Base-by-base conservation (phyloP, 495 filamentous ascomycete genomes). In the Daldinia concentrica region DNA sequence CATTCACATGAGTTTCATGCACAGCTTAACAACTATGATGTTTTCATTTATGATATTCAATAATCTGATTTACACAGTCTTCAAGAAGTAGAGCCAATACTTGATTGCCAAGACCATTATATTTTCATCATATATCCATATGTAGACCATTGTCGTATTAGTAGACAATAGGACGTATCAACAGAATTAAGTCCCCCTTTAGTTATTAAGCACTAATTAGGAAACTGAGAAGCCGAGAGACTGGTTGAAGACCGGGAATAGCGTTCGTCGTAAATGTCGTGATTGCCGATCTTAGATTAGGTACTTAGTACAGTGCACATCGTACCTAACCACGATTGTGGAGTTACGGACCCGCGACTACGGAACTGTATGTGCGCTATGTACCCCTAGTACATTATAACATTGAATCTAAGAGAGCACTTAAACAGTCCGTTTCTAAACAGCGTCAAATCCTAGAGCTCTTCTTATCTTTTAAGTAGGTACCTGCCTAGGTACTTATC, bases 1-100 rank as follows among this genome's bases (percentile, higher is more conserved):
- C n/a, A n/a, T 55, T 29, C 55, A 41, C 22, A 58, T 36, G 56
- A 65, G 17, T 34, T 43, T 61, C 17, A 22, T 43, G 48, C 56
- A 50, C 36, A 12, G 24, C 27, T 24, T 11, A 48, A 37, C 29
- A 22, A 17, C 39, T 1, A 22, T 24, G 29, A n/a, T 50, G 59
- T 29, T 37, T 19, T 29, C 55, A 61, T 51, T 30, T 17, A 41
- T 43, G 27, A 63, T 54, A 64, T 52, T 32, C 26, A 59, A 59
- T 8, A 1, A 7, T 36, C 27, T 36, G 1, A 12, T 36, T 48
- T 36, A 29, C 64, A 58, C 19, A 50, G 12, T 29, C 17, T 27
- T 11, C 11, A 52, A 26, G 14, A 29, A 52, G 1, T 36, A 61
- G 26, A 55, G 32, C 48, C 8, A 61, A 24, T 24, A 24, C 34